These are phyloP conservation scores for Colletotrichum karsti DNA, from an alignment of 2,329 filamentous ascomycete genomes.

Conservation along the genomic window DNA sequence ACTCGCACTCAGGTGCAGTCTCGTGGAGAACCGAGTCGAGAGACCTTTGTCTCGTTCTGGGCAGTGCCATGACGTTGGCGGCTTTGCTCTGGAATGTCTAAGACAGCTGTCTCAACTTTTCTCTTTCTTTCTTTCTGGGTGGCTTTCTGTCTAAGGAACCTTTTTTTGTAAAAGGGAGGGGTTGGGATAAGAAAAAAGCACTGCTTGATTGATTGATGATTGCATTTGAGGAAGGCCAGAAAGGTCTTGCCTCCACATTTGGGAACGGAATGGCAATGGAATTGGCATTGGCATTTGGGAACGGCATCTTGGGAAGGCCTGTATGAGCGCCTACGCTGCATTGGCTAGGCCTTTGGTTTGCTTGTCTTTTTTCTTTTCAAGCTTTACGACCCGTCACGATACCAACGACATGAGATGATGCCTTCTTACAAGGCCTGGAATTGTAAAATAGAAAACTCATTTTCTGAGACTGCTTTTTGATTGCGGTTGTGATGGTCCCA, in stretches of 20 bases:
- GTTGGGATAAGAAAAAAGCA: not conserved
- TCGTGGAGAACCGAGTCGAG: not conserved
- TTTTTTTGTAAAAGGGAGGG: not conserved
- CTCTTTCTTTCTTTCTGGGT: not conserved
- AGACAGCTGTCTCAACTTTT: not conserved
- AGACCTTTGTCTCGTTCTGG: not conserved
- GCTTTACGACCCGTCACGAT: slow-evolving; percentile 22
- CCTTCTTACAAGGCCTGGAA: not conserved
- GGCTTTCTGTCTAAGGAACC: not conserved
- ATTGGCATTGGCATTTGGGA: not conserved
- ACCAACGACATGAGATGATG: slow-evolving; percentile 13
- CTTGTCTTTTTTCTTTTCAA: not conserved
- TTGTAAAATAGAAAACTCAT: not conserved
- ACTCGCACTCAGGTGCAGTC: slow-evolving; percentile 4
- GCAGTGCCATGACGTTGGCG: not conserved
- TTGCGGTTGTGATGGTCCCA: too few relatives aligned
- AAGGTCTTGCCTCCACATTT: not conserved
- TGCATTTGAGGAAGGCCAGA: not conserved
- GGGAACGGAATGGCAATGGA: not conserved
- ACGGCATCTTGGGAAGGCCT: not conserved
- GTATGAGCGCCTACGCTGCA: not conserved
- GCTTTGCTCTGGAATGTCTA: not conserved
- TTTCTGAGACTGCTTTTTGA: too few relatives aligned
- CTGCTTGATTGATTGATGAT: not conserved
- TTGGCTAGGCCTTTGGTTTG: not conserved